Evolutionary conservation across 2,329 filamentous ascomycete genomes (phyloP), one percentile per base, ranked within the genome.

Genomic region (Calonectria pteridis): DNA sequence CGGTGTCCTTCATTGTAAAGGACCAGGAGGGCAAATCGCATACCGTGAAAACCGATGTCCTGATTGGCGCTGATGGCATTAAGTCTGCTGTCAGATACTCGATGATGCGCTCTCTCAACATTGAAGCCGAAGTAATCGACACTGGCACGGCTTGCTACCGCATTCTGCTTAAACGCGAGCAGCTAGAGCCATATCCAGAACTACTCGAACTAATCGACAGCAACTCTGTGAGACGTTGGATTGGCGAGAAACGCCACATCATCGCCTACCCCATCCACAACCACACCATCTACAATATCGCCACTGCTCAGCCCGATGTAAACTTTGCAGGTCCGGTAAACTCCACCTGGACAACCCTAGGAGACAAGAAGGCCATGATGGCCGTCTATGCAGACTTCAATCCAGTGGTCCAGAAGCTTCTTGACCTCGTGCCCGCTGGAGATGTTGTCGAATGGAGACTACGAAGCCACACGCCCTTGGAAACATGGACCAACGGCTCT

Each of bases 191-290:
- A 23, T 26, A 62, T 16, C 55, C 55, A 0, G 74, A 76, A 13
- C 26, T 76, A 0, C 58, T 76, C 3, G 59, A 71, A 18, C 33
- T 76, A 46, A 26, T 76, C 0, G 71, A 76, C 1, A 73, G 74
- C 14, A 69, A 76, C 9, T 28, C 67, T 0, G 73, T 66, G 0
- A 20, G 73, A 1, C 31, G 74, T 0, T 76, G 74, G 74, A 76
- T 76, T 31, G 74, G 74, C 11, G 43, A 67, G 0, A 66, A 71
- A 4, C 63, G 74, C 13, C 74, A 76, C 1, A 62, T 76, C 1
- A 75, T 76, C 4, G 73, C 73, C 1, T 76, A 76, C 26, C 71
- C 74, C 0, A 76, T 76, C 4, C 73, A 76, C 37, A 73, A 73
- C 10, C 74, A 76, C 7, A 43, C 28, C 11, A 71, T 76, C 14